phyloP scores from a whole-genome alignment of 2,329 filamentous ascomycete genomes.

The Penicillium griseofulvum region DNA sequence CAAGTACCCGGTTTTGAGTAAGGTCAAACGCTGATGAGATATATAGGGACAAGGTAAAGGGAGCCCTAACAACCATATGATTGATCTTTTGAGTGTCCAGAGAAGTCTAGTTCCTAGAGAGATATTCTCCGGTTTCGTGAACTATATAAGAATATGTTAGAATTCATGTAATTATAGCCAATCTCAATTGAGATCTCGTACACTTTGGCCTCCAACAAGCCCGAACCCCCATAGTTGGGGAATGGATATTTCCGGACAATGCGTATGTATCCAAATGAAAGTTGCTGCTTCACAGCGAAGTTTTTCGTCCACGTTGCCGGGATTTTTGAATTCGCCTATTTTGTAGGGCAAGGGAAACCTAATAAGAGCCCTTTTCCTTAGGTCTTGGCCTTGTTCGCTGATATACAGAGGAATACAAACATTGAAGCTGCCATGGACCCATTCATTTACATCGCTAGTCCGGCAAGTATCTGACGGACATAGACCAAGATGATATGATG shows the following conservation, averaged over 20 bases:
- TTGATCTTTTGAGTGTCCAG: slow-evolving; percentile 21
- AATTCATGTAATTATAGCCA: too few relatives aligned
- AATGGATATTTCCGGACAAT: slow-evolving; percentile 30
- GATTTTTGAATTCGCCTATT: slow-evolving; percentile 37
- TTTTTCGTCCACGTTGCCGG: slow-evolving; percentile 49
- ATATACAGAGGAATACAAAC: slow-evolving; percentile 27
- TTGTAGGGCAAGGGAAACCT: slow-evolving; percentile 30
- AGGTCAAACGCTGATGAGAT: slow-evolving; percentile 8
- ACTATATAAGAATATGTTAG: slow-evolving; percentile 2
- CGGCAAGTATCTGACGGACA: slow-evolving; percentile 25
- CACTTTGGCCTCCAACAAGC: too few relatives aligned
- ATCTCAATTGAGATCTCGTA: too few relatives aligned
- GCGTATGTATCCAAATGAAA: slow-evolving; percentile 41
- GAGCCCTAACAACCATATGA: slow-evolving; percentile 23
- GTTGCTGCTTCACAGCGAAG: slow-evolving; percentile 42
- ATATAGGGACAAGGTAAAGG: slow-evolving; percentile 26
- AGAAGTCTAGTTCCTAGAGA: slow-evolving; percentile 18
- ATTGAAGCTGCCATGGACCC: slow-evolving; percentile 25
- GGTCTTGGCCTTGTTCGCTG: not conserved
- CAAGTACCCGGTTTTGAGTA: slow-evolving; percentile 28
- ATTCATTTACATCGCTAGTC: slow-evolving; percentile 9
- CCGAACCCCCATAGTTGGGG: too few relatives aligned
- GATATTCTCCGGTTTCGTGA: slow-evolving; percentile 13
- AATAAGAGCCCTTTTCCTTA: slow-evolving; percentile 25
- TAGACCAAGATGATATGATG: slow-evolving; percentile 13